Evolutionary conservation across 371 early-diverging fungal species (phyloP).

Genomic region (Apophysomyces variabilis): DNA sequence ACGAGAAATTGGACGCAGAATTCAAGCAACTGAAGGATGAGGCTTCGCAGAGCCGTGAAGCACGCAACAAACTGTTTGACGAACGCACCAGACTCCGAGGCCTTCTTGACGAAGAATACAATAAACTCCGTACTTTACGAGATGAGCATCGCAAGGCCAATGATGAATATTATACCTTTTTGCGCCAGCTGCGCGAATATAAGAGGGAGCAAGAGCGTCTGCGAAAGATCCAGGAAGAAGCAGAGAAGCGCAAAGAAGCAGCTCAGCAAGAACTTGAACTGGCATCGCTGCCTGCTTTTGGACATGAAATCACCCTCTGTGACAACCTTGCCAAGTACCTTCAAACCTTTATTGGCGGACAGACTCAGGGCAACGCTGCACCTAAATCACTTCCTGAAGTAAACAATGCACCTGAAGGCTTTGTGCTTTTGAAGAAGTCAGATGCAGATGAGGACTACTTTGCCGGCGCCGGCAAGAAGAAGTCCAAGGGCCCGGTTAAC

Average conservation of each 20-base stretch:
- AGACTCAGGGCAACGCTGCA: conserved; percentile 11
- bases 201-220: conserved; percentile 66
- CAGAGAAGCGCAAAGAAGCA: conserved; percentile 62
- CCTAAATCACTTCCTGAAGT: conserved; percentile 22
- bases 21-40: conserved; percentile 68
- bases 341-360: conserved; percentile 34
- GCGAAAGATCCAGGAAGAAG: conserved; percentile 71
- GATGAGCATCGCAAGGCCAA: conserved; percentile 76
- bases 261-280: conserved; percentile 80
- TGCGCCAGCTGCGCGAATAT: conserved; percentile 77
- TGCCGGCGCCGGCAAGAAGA: conserved; percentile 64
- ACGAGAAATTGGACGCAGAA: conserved; percentile 69
- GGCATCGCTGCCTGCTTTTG: conserved; percentile 90
- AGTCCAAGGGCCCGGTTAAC: conserved; percentile 42
- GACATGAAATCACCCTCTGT: conserved; percentile 83
- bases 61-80: conserved; percentile 73
- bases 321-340: conserved; percentile 79
- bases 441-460: conserved; percentile 81
- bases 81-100: conserved; percentile 77
- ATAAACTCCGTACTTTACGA: conserved; percentile 67
- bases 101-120: conserved; percentile 74
- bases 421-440: conserved; percentile 69
- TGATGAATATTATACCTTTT: conserved; percentile 76
- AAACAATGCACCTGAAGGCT: conserved; percentile 61
- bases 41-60: conserved; percentile 63